These are phyloP conservation scores for Melocanna baccifera DNA, from an alignment of 176 grass and related monocot species.

Conservation along the genomic window DNA sequence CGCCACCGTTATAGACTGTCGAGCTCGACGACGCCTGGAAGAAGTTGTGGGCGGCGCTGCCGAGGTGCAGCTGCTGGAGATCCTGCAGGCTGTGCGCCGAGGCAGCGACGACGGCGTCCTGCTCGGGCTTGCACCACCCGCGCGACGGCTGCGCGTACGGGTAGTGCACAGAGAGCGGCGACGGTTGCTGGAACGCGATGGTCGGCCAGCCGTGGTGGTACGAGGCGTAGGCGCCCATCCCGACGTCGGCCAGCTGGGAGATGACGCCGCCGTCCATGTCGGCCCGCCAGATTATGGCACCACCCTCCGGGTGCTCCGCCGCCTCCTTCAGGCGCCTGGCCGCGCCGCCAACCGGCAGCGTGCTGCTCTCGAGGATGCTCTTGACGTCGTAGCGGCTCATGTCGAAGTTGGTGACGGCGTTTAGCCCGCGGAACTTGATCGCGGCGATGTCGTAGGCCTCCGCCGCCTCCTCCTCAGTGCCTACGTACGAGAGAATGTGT, in stretches of 20 bases:
- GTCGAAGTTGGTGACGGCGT: slow-evolving; percentile 78
- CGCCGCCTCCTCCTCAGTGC: slow-evolving; percentile 76
- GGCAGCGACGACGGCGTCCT: slow-evolving; percentile 30
- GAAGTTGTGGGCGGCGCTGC: slow-evolving; percentile 50
- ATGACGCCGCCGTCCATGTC: slow-evolving; percentile 40
- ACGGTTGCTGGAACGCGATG: slow-evolving; percentile 58
- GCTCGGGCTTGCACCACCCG: slow-evolving; percentile 64
- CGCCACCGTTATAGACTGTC: slow-evolving; percentile 27
- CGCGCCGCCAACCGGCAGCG: slow-evolving; percentile 40
- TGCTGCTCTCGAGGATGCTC: slow-evolving; percentile 63
- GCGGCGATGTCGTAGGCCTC: slow-evolving; percentile 83
- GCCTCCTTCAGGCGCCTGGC: slow-evolving; percentile 49
- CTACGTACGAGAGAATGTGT: slow-evolving; percentile 29
- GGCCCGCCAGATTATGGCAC: slow-evolving; percentile 44
- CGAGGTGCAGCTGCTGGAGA: slow-evolving; percentile 54
- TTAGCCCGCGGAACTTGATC: slow-evolving; percentile 71
- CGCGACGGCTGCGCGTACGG: slow-evolving; percentile 39
- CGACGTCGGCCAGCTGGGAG: slow-evolving; percentile 38
- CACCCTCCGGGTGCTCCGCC: slow-evolving; percentile 34
- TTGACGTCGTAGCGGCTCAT: slow-evolving; percentile 73
- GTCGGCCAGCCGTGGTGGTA: slow-evolving; percentile 54
- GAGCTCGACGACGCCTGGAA: slow-evolving; percentile 55
- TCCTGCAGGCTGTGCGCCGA: slow-evolving; percentile 38
- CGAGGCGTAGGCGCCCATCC: slow-evolving; percentile 37
- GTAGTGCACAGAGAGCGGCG: slow-evolving; percentile 54